Evolutionary conservation across 176 grass and related monocot genomes (phyloP).

Genomic region (Ensete ventricosum): DNA sequence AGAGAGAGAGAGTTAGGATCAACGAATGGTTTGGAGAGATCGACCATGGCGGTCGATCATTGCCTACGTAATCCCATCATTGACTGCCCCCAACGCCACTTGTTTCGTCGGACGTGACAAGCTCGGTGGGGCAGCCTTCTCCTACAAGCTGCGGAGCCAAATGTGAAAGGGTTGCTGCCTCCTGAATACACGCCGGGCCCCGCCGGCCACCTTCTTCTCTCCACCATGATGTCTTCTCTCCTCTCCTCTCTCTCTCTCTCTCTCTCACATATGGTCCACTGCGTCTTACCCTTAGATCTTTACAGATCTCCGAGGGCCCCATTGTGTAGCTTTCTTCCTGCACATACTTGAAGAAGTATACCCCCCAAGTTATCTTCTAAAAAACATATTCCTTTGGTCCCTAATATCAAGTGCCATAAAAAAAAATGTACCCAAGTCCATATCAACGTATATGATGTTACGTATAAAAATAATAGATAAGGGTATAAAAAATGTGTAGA

Average conservation of each 20-base stretch:
- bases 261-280: not conserved
- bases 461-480: no score
- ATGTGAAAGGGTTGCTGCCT: constrained; percentile 4
- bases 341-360: not conserved
- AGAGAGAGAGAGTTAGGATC: no score
- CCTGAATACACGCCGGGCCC: constrained; percentile 18
- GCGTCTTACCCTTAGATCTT: constrained; percentile 11
- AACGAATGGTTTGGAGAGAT: no score
- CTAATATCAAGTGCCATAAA: no score
- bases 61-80: no score
- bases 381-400: not conserved
- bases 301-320: constrained; percentile 7
- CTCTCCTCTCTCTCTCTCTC: no score
- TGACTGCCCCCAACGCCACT: not conserved
- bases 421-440: no score
- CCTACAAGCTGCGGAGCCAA: not conserved
- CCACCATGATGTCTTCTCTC: not conserved
- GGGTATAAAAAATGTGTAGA: no score
- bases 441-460: no score
- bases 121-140: not conserved
- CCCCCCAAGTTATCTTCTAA: not conserved
- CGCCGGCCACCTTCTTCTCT: not conserved
- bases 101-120: not conserved
- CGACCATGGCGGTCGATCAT: no score
- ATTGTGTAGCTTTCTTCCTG: not conserved